Conservation (phyloP, 1,139 yeast genomes). For the Saccharomycopsis hybrid region DNA sequence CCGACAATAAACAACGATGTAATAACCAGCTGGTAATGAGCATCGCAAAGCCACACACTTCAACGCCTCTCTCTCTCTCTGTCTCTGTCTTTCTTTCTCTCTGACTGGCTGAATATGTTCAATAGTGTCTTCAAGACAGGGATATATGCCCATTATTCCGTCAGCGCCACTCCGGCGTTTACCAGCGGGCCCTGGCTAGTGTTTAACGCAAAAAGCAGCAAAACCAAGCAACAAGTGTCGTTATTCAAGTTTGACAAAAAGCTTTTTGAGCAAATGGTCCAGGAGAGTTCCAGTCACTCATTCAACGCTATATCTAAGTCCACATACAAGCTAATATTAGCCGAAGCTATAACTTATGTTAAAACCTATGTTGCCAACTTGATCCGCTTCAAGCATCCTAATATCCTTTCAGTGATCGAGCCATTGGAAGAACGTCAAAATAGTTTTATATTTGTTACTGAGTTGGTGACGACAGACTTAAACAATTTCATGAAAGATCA, state of each 20-base stretch:
- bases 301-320: slow-evolving; percentile 27
- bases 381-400: slow-evolving; percentile 83
- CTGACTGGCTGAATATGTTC: slow-evolving; percentile 3
- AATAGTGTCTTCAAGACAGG: slow-evolving; percentile 43
- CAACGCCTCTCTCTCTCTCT: too few relatives aligned
- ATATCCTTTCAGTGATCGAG: slow-evolving; percentile 72
- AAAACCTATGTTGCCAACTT: slow-evolving; percentile 59
- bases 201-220: slow-evolving; percentile 58
- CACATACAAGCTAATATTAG: slow-evolving; percentile 27
- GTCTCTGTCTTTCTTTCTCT: too few relatives aligned
- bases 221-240: slow-evolving; percentile 50
- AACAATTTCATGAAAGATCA: slow-evolving; percentile 21
- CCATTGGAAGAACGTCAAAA: slow-evolving; percentile 82
- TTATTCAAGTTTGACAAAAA: slow-evolving; percentile 87
- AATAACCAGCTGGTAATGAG: too few relatives aligned
- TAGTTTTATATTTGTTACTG: slow-evolving; percentile 79
- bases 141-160: slow-evolving; percentile 65
- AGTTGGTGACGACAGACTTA: slow-evolving; percentile 60
- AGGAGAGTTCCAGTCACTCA: slow-evolving; percentile 43
- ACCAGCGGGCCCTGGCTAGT: slow-evolving; percentile 80
- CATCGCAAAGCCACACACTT: too few relatives aligned
- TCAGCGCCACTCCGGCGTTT: slow-evolving; percentile 70
- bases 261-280: slow-evolving; percentile 53
- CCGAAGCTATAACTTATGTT: slow-evolving; percentile 42
- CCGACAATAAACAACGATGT: too few relatives aligned